These are phyloP conservation scores for Salix udensis DNA, from an alignment of 345 rosid genomes.

Conservation along the genomic window DNA sequence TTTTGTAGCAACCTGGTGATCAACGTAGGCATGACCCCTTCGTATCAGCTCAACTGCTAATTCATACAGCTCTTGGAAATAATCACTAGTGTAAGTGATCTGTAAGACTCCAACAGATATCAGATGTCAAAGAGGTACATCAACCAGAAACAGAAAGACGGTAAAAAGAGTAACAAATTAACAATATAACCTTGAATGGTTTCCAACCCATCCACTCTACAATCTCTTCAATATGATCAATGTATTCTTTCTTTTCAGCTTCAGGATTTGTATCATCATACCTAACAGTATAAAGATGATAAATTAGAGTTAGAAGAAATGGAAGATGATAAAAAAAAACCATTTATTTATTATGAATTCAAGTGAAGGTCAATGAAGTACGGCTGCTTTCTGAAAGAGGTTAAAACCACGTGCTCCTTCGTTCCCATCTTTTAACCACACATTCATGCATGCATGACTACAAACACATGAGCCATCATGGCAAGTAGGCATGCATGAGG, in stretches of 20 bases:
- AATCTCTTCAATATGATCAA: slow-evolving; percentile 91
- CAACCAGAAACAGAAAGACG: not conserved
- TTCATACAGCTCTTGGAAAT: slow-evolving; percentile 90
- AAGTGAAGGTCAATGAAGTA: not conserved
- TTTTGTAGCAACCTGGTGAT: slow-evolving; percentile 69
- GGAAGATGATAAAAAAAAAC: not conserved
- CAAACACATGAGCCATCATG: not conserved
- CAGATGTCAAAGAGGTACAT: slow-evolving; percentile 11
- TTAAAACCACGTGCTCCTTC: not conserved
- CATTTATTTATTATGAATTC: not conserved
- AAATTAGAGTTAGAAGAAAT: not conserved
- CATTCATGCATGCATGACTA: not conserved
- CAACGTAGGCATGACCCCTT: slow-evolving; percentile 94
- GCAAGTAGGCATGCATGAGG: not conserved
- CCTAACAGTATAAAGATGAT: slow-evolving; percentile 32
- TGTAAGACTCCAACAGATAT: slow-evolving; percentile 30
- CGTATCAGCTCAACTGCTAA: slow-evolving; percentile 85
- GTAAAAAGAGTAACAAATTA: not conserved
- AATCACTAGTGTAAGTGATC: slow-evolving; percentile 96
- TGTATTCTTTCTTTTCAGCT: slow-evolving; percentile 97
- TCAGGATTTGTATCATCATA: slow-evolving; percentile 97
- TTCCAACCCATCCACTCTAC: slow-evolving; percentile 98
- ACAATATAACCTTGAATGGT: slow-evolving; percentile 69
- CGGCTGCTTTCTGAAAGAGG: not conserved
- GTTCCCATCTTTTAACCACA: not conserved